Percentiles rank a stretch among this genome's conserved stretches.
Evolutionary conservation across 371 early-diverging fungal species (phyloP).

Genomic region (Mucor indicus): DNA sequence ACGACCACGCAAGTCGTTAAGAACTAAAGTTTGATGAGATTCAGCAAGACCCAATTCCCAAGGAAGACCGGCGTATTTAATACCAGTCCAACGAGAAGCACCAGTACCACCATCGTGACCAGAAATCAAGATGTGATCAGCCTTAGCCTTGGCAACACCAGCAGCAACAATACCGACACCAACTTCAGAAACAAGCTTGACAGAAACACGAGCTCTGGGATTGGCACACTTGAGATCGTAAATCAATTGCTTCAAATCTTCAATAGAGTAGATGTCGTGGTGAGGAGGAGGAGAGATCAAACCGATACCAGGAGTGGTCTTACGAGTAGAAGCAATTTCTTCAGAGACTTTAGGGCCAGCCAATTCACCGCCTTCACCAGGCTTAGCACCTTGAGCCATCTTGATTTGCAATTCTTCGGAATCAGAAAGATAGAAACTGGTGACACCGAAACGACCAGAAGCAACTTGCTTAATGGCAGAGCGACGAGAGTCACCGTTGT

Average conservation of each 20-base stretch:
- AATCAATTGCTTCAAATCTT: conserved; percentile 96
- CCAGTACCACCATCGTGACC: conserved; percentile 98
- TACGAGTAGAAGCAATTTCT: conserved; percentile 89
- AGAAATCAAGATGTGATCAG: conserved; percentile 94
- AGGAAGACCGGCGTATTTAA: conserved; percentile 96
- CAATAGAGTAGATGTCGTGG: conserved; percentile 97
- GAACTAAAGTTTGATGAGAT: conserved; percentile 94
- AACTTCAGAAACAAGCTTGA: conserved; percentile 95
- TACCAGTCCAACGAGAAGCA: conserved; percentile 96
- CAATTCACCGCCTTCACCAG: conserved; percentile 90
- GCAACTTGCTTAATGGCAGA: conserved; percentile 98
- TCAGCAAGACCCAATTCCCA: conserved; percentile 98
- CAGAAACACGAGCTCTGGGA: conserved; percentile 87
- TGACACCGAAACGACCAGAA: conserved; percentile 96
- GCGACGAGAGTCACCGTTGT: conserved; percentile 79
- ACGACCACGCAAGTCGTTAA: conserved; percentile 93
- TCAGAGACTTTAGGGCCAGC: conserved; percentile 85
- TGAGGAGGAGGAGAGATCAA: conserved; percentile 96
- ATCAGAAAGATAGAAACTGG: conserved; percentile 88
- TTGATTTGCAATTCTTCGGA: conserved; percentile 97
- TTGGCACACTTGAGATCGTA: conserved; percentile 95
- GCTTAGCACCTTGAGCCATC: conserved; percentile 98
- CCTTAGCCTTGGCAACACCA: conserved; percentile 96
- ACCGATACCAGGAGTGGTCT: conserved; percentile 94
- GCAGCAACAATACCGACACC: conserved; percentile 96